Percentiles rank a stretch among this genome's conserved stretches.
These are phyloP conservation scores for Globisporangium carolinianum DNA, from an alignment of 352 stramenopile genomes.

Conservation along the genomic window DNA sequence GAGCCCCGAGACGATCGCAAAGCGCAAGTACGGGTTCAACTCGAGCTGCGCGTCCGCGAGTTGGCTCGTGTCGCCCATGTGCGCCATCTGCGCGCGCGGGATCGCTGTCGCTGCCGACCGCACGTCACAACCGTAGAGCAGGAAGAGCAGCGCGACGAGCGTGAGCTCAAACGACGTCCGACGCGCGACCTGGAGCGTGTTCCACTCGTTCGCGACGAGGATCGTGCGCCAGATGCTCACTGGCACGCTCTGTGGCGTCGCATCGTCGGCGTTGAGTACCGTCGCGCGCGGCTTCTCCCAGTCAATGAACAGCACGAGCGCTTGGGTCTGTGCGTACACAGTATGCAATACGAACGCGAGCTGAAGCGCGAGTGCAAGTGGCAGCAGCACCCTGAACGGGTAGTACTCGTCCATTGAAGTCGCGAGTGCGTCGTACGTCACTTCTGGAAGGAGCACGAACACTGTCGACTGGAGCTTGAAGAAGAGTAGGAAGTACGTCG, in stretches of 20 bases:
- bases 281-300: constrained; percentile 87
- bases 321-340: constrained; percentile 74
- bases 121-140: constrained; percentile 77
- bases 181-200: constrained; percentile 83
- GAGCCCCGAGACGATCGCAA: constrained; percentile 84
- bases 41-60: constrained; percentile 30
- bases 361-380: constrained; percentile 79
- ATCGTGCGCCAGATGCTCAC: constrained; percentile 93
- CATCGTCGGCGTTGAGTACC: constrained; percentile 49
- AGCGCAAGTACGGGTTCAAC: constrained; percentile 86
- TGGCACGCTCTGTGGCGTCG: constrained; percentile 33
- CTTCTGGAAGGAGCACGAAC: constrained; percentile 83
- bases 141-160: constrained; percentile 80
- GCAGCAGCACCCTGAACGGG: constrained; percentile 78
- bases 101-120: constrained; percentile 42
- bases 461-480: constrained; percentile 90
- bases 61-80: constrained; percentile 33
- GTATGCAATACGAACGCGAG: constrained; percentile 54
- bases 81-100: constrained; percentile 42
- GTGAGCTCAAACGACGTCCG: constrained; percentile 79
- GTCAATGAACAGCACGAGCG: constrained; percentile 91
- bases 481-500: constrained; percentile 89
- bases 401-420: constrained; percentile 80
- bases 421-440: constrained; percentile 40
- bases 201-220: constrained; percentile 92